These are phyloP conservation scores for Dendrobium officinale DNA, from an alignment of 106 monocot species.

Conservation along the genomic window DNA sequence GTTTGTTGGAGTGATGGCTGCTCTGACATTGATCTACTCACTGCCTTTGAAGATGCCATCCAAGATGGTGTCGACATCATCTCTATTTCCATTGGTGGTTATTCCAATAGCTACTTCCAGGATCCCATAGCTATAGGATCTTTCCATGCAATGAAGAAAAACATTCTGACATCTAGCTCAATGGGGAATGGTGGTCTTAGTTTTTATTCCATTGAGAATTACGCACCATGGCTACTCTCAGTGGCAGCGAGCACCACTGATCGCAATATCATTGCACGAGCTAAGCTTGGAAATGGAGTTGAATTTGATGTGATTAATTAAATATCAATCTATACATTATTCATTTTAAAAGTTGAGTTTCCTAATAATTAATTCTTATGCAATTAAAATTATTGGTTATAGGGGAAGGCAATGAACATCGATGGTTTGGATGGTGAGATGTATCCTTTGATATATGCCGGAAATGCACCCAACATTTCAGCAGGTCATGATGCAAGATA, in stretches of 20 bases:
- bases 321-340: too few species aligned
- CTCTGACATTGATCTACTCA: constrained; percentile 16
- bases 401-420: too few species aligned
- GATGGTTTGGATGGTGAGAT: too few species aligned
- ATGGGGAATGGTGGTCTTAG: constrained; percentile 25
- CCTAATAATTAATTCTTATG: too few species aligned
- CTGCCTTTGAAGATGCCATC: background rate
- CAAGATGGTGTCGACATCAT: constrained; percentile 37
- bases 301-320: background rate
- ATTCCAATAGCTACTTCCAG: constrained; percentile 5
- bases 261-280: too few species aligned
- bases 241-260: constrained; percentile 5
- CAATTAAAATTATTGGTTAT: too few species aligned
- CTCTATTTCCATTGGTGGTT: constrained; percentile 24
- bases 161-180: background rate
- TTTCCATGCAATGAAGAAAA: too few species aligned
- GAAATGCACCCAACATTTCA: too few species aligned
- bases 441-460: too few species aligned
- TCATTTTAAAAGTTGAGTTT: too few species aligned
- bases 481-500: too few species aligned
- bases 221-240: constrained; percentile 25
- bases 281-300: too few species aligned
- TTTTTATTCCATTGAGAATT: background rate
- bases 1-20: constrained; percentile 19
- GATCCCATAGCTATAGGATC: background rate